Percentiles rank a stretch among this genome's conserved stretches.
These are phyloP conservation scores for Pharus latifolius DNA, from an alignment of 176 grass and related monocot genomes.

Conservation along the genomic window DNA sequence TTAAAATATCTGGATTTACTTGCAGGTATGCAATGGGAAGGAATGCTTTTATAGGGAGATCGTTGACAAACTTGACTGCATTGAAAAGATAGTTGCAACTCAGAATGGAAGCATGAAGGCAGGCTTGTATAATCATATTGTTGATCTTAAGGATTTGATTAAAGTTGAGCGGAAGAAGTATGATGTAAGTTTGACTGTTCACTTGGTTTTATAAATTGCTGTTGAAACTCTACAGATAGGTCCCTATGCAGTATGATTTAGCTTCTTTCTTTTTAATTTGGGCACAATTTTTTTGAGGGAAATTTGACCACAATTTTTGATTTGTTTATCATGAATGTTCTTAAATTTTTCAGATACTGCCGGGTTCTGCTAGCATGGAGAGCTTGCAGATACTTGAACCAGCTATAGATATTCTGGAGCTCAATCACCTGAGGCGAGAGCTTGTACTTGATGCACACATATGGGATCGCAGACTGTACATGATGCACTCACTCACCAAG, in stretches of 20 bases:
- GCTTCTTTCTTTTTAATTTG: no score
- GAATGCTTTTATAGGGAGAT: constrained; percentile 54
- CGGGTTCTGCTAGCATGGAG: constrained; percentile 26
- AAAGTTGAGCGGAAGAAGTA: constrained; percentile 64
- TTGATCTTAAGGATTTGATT: constrained; percentile 60
- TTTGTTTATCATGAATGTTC: not conserved
- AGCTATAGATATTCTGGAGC: constrained; percentile 68
- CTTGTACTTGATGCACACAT: constrained; percentile 54
- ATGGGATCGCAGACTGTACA: constrained; percentile 71
- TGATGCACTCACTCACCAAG: constrained; percentile 63
- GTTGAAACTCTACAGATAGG: not conserved
- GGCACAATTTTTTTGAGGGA: not conserved
- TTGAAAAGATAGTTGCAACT: constrained; percentile 42
- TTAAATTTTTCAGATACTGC: constrained; percentile 33
- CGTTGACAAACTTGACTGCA: constrained; percentile 44
- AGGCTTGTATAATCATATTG: constrained; percentile 53
- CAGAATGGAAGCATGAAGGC: constrained; percentile 42
- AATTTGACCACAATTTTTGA: no score
- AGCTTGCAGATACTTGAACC: constrained; percentile 26
- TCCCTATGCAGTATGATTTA: not conserved
- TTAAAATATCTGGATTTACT: not conserved
- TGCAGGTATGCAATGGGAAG: constrained; percentile 56
- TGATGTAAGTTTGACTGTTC: constrained; percentile 44
- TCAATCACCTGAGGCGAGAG: constrained; percentile 56
- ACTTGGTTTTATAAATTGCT: constrained; percentile 20